phyloP scores from a whole-genome alignment of 2,329 filamentous ascomycete genomes.

The Exophiala sp. region DNA sequence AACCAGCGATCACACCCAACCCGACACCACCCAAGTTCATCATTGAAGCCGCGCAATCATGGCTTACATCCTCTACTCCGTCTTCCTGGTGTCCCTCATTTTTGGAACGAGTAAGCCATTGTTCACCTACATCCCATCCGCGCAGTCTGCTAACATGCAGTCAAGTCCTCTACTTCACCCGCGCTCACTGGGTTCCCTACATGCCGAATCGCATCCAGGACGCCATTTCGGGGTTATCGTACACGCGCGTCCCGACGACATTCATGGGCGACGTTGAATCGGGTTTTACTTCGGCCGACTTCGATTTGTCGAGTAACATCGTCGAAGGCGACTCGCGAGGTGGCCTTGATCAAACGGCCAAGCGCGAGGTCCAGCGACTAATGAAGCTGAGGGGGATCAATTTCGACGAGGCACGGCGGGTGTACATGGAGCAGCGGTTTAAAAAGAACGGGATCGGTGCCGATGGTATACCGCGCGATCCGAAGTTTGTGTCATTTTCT shows the following conservation, averaged over 20 bases:
- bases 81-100: slow-evolving; percentile 58
- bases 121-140: neutral
- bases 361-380: slow-evolving; percentile 78
- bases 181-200: slow-evolving; percentile 69
- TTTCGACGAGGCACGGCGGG: slow-evolving; percentile 86
- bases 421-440: slow-evolving; percentile 83
- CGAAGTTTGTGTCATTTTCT: slow-evolving; percentile 88
- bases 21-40: too few species aligned
- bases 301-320: slow-evolving; percentile 79
- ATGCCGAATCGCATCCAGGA: slow-evolving; percentile 47
- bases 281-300: slow-evolving; percentile 76
- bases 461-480: slow-evolving; percentile 83
- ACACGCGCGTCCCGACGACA: slow-evolving; percentile 70
- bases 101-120: slow-evolving; percentile 60
- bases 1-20: too few species aligned
- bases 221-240: slow-evolving; percentile 61
- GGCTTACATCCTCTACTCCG: slow-evolving; percentile 16
- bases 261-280: slow-evolving; percentile 86
- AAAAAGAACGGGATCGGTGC: slow-evolving; percentile 81
- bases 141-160: neutral
- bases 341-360: slow-evolving; percentile 76
- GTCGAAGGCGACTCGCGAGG: slow-evolving; percentile 72
- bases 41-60: slow-evolving; percentile 6
- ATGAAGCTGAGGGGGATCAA: slow-evolving; percentile 81
- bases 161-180: slow-evolving; percentile 73